Evolutionary conservation across 306 rosid genomes (phyloP), one percentile per base, ranked within the genome.

Genomic region (Potentilla sterilis): DNA sequence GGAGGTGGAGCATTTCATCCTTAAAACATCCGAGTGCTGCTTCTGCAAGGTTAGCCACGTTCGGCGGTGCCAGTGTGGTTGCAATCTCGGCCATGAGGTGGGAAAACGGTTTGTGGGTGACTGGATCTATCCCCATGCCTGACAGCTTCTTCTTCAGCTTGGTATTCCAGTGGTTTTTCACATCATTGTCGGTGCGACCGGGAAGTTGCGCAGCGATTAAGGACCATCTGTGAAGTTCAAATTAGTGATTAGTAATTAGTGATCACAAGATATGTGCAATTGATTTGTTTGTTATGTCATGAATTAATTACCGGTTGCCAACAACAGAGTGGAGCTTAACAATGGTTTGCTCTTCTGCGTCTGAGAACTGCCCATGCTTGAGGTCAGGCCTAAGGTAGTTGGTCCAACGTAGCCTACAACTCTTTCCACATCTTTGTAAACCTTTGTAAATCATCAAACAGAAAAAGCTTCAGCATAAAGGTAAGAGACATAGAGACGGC

Each of bases 341-440:
- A 75, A 94, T 94, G 71, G 96, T 86, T 70, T 91, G 98, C 84
- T 90, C 96, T 80, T 94, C 97, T 0, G 84, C 78, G 19, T 88
- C 97, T 0, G 96, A 82, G 82, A 94, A 92, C 40, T 94, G 93
- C 52, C 97, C 97, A 28, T 94, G 98, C 78, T 94, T 94, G 19
- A 94, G 92, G 80, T 92, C 98, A 54, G 98, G 96, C 7, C 93
- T 90, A 44, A 90, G 97, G 81, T 92, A 90, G 72, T 92, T 92
- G 34, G 97, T 90, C 96, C 97, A 92, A 24, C 97, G 87, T 10
- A 92, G 86, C 82, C 96, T 78, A 84, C 97, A 92, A 76, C 97
- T 92, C 85, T 92, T 92, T 54, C 97, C 96, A 63, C 97, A 92
- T 83, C 97, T 86, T 79, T 92, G 96, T 55, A 90, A 88, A 83